Evolutionary conservation across 176 grass and related monocot species (phyloP), one percentile per base, ranked within the genome.

Genomic region (Chloris gayana): DNA sequence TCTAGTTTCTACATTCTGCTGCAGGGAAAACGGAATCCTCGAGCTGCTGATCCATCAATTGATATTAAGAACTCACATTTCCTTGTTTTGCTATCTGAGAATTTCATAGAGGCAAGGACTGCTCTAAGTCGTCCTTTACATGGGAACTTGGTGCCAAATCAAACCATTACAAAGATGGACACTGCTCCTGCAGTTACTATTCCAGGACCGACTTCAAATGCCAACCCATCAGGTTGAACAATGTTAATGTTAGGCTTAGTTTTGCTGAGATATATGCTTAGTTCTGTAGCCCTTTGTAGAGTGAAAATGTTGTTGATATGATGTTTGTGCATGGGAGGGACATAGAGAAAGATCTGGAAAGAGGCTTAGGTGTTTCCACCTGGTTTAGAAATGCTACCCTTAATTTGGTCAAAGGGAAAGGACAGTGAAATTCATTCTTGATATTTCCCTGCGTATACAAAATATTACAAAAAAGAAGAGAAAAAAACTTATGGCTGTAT

Each of bases 41-140:
- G 85, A 71, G 77, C 84, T 67, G 76, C 78, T 72, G 90, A 95
- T 72, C 84, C 90, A 82, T 70, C 90, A 77, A 82, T 93, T 70
- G 88, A 99, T 81, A 86, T 90, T 77, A 99, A 89, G 85, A 87
- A 95, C 47, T 75, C 84, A 44, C 84, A 95, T 49, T 90, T 91
- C 74, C 88, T 99, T 80, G 82, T 99, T 77, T 82, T 99, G 73
- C 80, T 93, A 19, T 99, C 96, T 63, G 96, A 99, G 31, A 91
- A 87, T 89, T 99, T 99, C 78, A 83, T 84, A 63, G 96, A 99
- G 79, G 93, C 92, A 24, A 82, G 87, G 53, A 80, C 72, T 18
- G 96, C 96, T 79, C 85, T 99, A 61, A 95, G 83, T 73, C 90
- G 80, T 25, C 85, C 90, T 76, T 79, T 88, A 79, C 78, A 82